These are phyloP conservation scores for Populus hybrid DNA, from an alignment of 441 rosid genomes.

Conservation along the genomic window DNA sequence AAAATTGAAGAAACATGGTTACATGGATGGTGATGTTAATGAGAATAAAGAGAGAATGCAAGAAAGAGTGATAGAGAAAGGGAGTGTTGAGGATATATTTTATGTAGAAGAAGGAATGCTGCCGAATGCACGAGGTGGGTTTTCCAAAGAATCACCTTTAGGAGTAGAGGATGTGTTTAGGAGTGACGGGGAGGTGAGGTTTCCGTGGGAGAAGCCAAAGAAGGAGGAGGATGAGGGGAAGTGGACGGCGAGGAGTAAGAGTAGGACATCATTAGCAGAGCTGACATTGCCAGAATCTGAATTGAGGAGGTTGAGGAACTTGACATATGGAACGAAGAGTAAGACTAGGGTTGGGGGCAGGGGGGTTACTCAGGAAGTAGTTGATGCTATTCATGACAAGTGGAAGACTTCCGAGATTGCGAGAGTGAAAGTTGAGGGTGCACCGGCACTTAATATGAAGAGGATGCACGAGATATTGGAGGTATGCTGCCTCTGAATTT, in stretches of 20 bases:
- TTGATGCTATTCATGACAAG: slow-evolving; percentile 65
- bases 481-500: slow-evolving; percentile 49
- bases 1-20: slow-evolving; percentile 71
- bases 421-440: slow-evolving; percentile 79
- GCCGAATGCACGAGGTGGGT: slow-evolving; percentile 65
- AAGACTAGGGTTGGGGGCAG: slow-evolving; percentile 59
- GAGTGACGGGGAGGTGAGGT: slow-evolving; percentile 52
- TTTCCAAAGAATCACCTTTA: slow-evolving; percentile 46
- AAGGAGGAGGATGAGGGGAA: slow-evolving; percentile 35
- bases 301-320: slow-evolving; percentile 71
- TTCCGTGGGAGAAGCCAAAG: slow-evolving; percentile 81
- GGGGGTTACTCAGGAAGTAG: slow-evolving; percentile 74
- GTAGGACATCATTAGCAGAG: slow-evolving; percentile 69
- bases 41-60: slow-evolving; percentile 27
- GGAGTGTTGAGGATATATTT: slow-evolving; percentile 76
- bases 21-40: slow-evolving; percentile 41
- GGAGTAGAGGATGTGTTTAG: slow-evolving; percentile 38
- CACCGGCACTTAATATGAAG: slow-evolving; percentile 86
- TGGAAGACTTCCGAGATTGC: slow-evolving; percentile 84
- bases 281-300: slow-evolving; percentile 74
- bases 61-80: slow-evolving; percentile 62
- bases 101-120: slow-evolving; percentile 61
- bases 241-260: slow-evolving; percentile 55
- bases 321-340: slow-evolving; percentile 60
- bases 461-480: slow-evolving; percentile 86